Conservation (phyloP, 2,329 filamentous ascomycete genomes). For the Zasmidium cellare region DNA sequence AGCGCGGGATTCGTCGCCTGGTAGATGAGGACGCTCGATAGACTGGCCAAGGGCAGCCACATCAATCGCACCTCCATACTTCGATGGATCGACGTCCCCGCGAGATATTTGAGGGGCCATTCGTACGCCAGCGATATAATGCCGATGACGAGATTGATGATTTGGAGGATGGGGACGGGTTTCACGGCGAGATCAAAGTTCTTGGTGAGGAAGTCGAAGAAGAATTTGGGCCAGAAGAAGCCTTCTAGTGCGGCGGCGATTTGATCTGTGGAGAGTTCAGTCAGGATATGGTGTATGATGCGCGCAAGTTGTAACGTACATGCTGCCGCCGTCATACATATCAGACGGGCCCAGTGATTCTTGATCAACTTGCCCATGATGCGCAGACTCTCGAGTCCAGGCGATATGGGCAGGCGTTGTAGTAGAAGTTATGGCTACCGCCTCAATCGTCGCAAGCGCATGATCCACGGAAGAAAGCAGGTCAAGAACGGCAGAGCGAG, state of each 20-base stretch:
- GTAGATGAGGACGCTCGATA: constrained; percentile 78
- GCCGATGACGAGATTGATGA: constrained; percentile 82
- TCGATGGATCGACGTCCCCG: constrained; percentile 76
- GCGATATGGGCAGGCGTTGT: background rate
- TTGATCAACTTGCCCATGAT: constrained; percentile 97
- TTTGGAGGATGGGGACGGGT: constrained; percentile 84
- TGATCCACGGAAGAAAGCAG: constrained; percentile 12
- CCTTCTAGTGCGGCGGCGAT: constrained; percentile 76
- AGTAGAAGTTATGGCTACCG: constrained; percentile 1
- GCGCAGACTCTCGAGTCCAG: constrained; percentile 6
- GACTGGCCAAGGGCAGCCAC: constrained; percentile 73
- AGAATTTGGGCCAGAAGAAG: constrained; percentile 99
- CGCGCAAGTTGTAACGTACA: constrained; percentile 53
- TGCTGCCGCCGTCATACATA: constrained; percentile 78
- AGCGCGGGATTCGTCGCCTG: constrained; percentile 89
- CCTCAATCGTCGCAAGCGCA: constrained; percentile 10
- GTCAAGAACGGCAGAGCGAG: constrained; percentile 3
- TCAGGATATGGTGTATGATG: background rate
- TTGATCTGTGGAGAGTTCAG: constrained; percentile 66
- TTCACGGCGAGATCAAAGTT: constrained; percentile 84
- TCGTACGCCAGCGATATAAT: constrained; percentile 80
- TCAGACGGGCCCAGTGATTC: constrained; percentile 97
- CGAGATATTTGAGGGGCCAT: constrained; percentile 80
- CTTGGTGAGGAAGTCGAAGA: constrained; percentile 95
- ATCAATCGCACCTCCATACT: constrained; percentile 85